Base-by-base conservation (phyloP, 768 basidiomycete genomes). In the Wakefieldia striispora region DNA sequence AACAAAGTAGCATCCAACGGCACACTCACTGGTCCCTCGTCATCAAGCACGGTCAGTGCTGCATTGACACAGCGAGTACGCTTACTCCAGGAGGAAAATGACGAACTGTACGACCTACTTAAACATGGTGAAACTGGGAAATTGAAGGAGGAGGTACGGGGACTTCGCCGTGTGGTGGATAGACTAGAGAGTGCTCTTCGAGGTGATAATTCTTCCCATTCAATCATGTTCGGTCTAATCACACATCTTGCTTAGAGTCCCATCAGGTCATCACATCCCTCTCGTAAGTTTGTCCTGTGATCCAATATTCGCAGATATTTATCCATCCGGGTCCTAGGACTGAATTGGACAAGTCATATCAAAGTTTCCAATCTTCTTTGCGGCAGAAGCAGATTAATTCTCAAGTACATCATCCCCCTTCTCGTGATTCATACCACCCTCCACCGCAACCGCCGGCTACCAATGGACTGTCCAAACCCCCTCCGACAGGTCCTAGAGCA, bases 1-100 rank as follows among this genome's bases (percentile, higher is more conserved):
- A 74, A 76, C 57, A 70, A 71, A 45, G 63, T 69, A n/a, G 58
- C 57, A 40, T 50, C 65, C 50, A 54, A 13, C 29, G 12, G 29
- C 6, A 29, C 12, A 29, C 29, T 29, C 12, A 13, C 61, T 42
- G 54, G 69, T 27, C 66, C 71, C 20, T 74, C 73, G 21, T 52
- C 57, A 43, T 71, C 76, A 11, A 79, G 75, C 54, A 86, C 85
- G 1, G 84, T 88, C 27, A 71, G 80, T 34, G 74, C 82, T n/a
- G 90, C 90, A 0, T 75, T 93, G 49, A 86, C 81, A 0, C 89
- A 91, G 60, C 76, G 88, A 40, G 78, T 81, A 23, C 80, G 81
- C 41, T 67, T 84, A 16, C 71, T 93, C 10, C 91, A 93, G 63
- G 86, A 91, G 48, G 91, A 93, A 67, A 93, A 93, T 51, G 89